These are phyloP conservation scores for Verruconis gallopava DNA, from an alignment of 2,329 filamentous ascomycete genomes.

Conservation along the genomic window DNA sequence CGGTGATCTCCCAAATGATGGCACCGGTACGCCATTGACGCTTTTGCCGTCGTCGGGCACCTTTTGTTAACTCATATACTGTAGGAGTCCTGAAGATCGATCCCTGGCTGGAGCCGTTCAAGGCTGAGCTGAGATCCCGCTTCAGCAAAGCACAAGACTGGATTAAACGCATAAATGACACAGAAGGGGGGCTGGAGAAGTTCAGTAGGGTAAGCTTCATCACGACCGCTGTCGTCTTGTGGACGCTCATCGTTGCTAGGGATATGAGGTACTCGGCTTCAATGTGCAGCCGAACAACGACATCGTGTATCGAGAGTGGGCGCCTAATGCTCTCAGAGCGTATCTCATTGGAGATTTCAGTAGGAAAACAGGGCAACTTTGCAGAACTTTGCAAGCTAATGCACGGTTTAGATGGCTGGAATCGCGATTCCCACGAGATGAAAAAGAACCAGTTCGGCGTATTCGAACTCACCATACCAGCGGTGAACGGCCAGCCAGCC, in stretches of 20 bases:
- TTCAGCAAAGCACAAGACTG: conserved; percentile 71
- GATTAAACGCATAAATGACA: conserved; percentile 71
- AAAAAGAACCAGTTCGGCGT: conserved; percentile 73
- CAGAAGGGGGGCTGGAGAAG: conserved; percentile 80
- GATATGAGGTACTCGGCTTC: conserved; percentile 76
- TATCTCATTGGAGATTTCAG: conserved; percentile 92
- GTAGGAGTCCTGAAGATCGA: conserved; percentile 77
- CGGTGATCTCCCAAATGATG: conserved; percentile 49
- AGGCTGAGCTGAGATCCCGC: conserved; percentile 60
- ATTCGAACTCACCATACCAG: conserved; percentile 69
- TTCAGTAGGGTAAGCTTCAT: conserved; percentile 59
- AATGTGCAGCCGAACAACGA: conserved; percentile 70
- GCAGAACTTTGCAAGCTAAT: conserved; percentile 11
- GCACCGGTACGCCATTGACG: conserved; percentile 46
- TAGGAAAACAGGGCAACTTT: conserved; percentile 30
- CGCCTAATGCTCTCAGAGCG: conserved; percentile 73
- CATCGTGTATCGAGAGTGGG: conserved; percentile 91
- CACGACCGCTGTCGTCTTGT: too few relatives aligned
- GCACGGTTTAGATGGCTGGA: conserved; percentile 60
- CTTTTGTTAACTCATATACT: conserved; percentile 12
- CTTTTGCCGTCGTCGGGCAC: conserved; percentile 11
- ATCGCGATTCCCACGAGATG: conserved; percentile 74
- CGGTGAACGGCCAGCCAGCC: conserved; percentile 57
- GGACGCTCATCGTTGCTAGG: too few relatives aligned
- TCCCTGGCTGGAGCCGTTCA: conserved; percentile 79